A percentile compares a stretch with the other conserved stretches of the same genome.
Evolutionary conservation across 768 basidiomycete species (phyloP).

Genomic region (Serendipita indica): DNA sequence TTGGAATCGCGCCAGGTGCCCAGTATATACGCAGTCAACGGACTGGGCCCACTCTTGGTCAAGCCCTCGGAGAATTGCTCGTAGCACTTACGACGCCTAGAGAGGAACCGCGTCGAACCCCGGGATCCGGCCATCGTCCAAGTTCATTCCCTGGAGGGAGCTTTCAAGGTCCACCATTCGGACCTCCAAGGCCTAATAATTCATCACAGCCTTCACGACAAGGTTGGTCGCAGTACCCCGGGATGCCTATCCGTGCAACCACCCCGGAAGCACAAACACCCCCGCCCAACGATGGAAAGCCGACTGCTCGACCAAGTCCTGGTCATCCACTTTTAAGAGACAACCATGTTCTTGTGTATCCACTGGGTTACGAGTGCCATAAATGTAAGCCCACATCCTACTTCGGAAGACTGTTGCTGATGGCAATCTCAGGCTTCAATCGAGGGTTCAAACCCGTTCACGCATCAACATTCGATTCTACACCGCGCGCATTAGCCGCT

Average conservation of each 20-base stretch:
- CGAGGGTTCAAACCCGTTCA: slow-evolving; percentile 58
- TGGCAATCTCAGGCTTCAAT: slow-evolving; percentile 40
- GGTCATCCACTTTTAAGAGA: slow-evolving; percentile 53
- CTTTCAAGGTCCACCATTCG: neutral
- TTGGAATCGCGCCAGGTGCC: neutral
- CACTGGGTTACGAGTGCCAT: slow-evolving; percentile 40
- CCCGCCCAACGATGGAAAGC: slow-evolving; percentile 38
- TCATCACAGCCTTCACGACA: slow-evolving; percentile 13
- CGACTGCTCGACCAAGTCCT: slow-evolving; percentile 44
- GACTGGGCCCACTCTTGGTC: neutral
- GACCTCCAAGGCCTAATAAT: neutral
- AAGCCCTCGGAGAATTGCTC: neutral
- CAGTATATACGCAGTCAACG: neutral
- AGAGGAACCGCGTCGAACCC: neutral
- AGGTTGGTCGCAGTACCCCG: slow-evolving; percentile 7
- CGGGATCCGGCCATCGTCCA: too few species aligned
- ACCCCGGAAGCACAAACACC: slow-evolving; percentile 1
- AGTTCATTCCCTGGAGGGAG: too few species aligned
- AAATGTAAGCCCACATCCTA: slow-evolving; percentile 42
- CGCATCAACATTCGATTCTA: slow-evolving; percentile 28
- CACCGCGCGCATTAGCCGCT: neutral
- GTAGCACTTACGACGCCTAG: neutral
- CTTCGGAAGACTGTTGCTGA: neutral
- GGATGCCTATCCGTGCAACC: neutral
- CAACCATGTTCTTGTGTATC: slow-evolving; percentile 56